Base-by-base conservation (phyloP, 805 yeast species). In the Candida hungchunana region DNA sequence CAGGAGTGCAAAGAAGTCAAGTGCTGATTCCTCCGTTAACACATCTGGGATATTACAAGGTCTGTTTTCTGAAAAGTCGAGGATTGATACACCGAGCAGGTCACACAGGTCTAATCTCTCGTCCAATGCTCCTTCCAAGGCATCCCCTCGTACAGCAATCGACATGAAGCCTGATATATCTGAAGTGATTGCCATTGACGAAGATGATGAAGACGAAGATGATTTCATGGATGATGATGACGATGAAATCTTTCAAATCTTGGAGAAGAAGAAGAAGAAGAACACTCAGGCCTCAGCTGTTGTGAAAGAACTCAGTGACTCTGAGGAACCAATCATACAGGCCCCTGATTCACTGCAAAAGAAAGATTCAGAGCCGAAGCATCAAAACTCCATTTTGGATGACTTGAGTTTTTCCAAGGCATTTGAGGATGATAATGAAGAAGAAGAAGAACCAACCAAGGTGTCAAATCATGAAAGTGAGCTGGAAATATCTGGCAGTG, bases 341-440 rank as follows among this genome's bases (percentile, higher is more conserved):
- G 24, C 30, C 6, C 27, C 29, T n/a, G 21, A 19, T 14, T 22
- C 35, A 5, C 25, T 28, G 16, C 23, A 26, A 17, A 17, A 23
- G 16, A 10, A n/a, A n/a, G 24, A 11, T 18, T 13, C 34, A 17
- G 26, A 15, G 26, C 8, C 36, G 12, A 9, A 8, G 4, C 31
- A 18, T 12, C 10, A 18, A 10, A 29, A 20, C 13, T 18, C 19
- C n/a, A 16, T 30, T 19, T 22, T 32, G 15, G 29, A 28, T 8
- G 32, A 30, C 19, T 14, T 36, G 15, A 16, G 19, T 12, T 43
- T 43, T 21, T 34, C 44, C 13, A 29, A 16, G 12, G 37, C 42
- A 4, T 36, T 38, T 36, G 45, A 39, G 18, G 46, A 41, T 17
- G 41, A 41, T 18, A 27, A 21, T 15, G 42, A 26, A 10, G 27